phyloP scores from a whole-genome alignment of 2,329 filamentous ascomycete genomes.

The Hortaea werneckii region DNA sequence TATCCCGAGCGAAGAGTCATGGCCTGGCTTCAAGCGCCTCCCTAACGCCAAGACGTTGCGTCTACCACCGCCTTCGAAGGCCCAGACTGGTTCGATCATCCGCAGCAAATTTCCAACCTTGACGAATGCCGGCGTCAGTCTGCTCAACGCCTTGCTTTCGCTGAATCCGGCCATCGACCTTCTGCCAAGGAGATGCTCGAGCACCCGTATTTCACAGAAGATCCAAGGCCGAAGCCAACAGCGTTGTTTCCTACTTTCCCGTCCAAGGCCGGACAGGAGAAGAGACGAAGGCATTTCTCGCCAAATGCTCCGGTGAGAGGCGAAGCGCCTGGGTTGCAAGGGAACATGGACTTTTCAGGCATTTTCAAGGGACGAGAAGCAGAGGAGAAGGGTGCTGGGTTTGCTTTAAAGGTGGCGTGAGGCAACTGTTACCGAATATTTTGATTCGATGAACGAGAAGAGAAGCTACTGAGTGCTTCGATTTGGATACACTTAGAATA shows the following conservation, averaged over 20 bases:
- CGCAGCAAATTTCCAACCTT: conserved; percentile 72
- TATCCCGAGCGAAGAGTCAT: conserved; percentile 68
- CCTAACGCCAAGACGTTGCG: conserved; percentile 76
- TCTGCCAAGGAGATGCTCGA: conserved; percentile 62
- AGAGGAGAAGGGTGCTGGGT: conserved; percentile 39
- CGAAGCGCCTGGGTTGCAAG: conserved; percentile 25
- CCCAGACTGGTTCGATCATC: conserved; percentile 40
- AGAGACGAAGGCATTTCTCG: conserved; percentile 58
- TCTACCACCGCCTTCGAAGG: conserved; percentile 40
- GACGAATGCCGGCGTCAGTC: conserved; percentile 59
- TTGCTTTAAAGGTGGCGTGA: conserved; percentile 27
- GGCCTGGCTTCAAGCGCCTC: conserved; percentile 78
- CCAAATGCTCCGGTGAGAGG: conserved; percentile 78
- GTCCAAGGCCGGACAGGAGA: conserved; percentile 87
- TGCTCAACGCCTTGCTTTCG: conserved; percentile 61
- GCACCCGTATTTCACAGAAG: conserved; percentile 79
- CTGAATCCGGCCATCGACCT: conserved; percentile 66
- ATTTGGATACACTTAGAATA: too few relatives aligned
- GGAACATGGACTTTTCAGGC: conserved; percentile 39
- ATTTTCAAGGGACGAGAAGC: conserved; percentile 40
- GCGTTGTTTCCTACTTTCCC: conserved; percentile 96
- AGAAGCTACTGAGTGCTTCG: too few relatives aligned
- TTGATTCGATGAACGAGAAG: too few relatives aligned
- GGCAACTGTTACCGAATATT: background rate
- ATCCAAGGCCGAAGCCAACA: conserved; percentile 79